Evolutionary conservation across 75 land plant species (phyloP).

Genomic region (Picea glauca): DNA sequence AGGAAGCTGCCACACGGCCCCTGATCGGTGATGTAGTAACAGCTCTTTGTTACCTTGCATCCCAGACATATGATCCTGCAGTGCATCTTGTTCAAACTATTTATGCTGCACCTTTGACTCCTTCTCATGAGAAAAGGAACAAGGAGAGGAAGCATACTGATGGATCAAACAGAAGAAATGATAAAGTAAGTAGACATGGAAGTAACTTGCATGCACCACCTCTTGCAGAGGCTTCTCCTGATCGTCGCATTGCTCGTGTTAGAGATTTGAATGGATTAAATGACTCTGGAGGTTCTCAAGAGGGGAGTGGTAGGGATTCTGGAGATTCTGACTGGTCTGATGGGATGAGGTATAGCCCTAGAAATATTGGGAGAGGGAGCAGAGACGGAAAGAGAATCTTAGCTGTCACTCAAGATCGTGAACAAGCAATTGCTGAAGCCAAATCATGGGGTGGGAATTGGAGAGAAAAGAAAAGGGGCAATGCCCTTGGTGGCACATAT

Average conservation of each 20-base stretch:
- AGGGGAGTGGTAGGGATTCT: constrained; percentile 52
- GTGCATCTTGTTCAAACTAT: constrained; percentile 43
- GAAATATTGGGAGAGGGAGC: constrained; percentile 27
- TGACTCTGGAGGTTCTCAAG: constrained; percentile 33
- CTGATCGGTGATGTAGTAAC: constrained; percentile 76
- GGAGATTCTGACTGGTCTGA: constrained; percentile 41
- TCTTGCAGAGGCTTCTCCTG: constrained; percentile 23
- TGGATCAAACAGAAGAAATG: background rate
- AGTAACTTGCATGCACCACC: constrained; percentile 6
- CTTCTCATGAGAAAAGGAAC: constrained; percentile 10
- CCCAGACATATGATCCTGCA: constrained; percentile 58
- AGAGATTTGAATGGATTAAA: constrained; percentile 11
- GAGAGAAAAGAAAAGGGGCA: constrained; percentile 53
- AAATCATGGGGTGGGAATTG: constrained; percentile 83
- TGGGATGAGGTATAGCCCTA: constrained; percentile 45
- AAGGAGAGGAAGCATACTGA: constrained; percentile 4
- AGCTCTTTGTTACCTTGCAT: constrained; percentile 67
- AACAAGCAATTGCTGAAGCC: constrained; percentile 78
- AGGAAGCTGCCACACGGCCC: constrained; percentile 63
- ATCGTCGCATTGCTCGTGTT: constrained; percentile 19
- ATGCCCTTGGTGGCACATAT: too few species aligned
- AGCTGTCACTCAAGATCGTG: constrained; percentile 28
- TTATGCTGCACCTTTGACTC: constrained; percentile 35
- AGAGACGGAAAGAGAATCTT: constrained; percentile 22
- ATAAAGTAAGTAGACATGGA: constrained; percentile 6